These are phyloP conservation scores for Carallia pectinifolia DNA, from an alignment of 345 rosid species.

Conservation along the genomic window DNA sequence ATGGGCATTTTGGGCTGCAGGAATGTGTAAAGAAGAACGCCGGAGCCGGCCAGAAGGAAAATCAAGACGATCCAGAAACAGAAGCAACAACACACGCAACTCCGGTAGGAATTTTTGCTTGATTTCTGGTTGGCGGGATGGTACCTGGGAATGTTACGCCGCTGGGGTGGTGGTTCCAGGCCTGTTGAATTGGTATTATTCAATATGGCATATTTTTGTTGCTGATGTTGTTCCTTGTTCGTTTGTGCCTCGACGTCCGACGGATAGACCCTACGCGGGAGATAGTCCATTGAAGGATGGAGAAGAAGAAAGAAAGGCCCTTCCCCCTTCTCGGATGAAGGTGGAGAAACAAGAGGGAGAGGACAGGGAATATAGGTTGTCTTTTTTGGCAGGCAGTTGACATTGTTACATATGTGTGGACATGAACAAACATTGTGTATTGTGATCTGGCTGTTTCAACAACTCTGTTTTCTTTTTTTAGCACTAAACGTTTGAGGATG, in stretches of 20 bases:
- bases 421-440: not conserved
- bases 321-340: slow-evolving; percentile 12
- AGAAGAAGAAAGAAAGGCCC: slow-evolving; percentile 11
- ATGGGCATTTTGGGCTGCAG: slow-evolving; percentile 39
- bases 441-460: not conserved
- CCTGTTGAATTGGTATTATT: slow-evolving; percentile 15
- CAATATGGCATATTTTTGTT: slow-evolving; percentile 40
- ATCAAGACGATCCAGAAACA: slow-evolving; percentile 40
- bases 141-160: slow-evolving; percentile 42
- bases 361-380: not conserved
- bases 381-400: slow-evolving; percentile 13
- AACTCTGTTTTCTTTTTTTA: not conserved
- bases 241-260: slow-evolving; percentile 20
- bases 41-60: slow-evolving; percentile 21
- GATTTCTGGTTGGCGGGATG: slow-evolving; percentile 15
- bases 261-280: slow-evolving; percentile 26
- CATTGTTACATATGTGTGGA: slow-evolving; percentile 36
- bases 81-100: slow-evolving; percentile 46
- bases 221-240: slow-evolving; percentile 25
- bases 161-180: slow-evolving; percentile 40
- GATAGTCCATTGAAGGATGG: slow-evolving; percentile 27
- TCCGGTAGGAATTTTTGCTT: slow-evolving; percentile 21
- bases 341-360: slow-evolving; percentile 9
- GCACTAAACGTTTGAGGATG: slow-evolving; percentile 1
- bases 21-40: slow-evolving; percentile 19